Evolutionary conservation across 371 early-diverging fungal genomes (phyloP), one percentile per base, ranked within the genome.

Genomic region (Actinomortierella ambigua): DNA sequence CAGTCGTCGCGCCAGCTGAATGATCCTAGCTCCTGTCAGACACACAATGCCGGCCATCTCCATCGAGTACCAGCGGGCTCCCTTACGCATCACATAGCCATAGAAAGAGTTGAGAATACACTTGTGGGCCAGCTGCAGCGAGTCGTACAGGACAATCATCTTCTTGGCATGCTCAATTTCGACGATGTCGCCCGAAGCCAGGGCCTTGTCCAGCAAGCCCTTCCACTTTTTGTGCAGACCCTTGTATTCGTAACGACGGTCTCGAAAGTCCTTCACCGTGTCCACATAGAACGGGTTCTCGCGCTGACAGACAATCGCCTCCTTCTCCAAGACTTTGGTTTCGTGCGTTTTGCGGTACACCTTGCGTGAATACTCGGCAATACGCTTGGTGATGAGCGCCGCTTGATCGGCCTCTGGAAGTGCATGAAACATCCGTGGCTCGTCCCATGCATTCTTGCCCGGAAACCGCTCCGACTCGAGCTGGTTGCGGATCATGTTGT

Each of bases 31-130:
- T 15, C 99, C 99, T 1, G 98, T 97, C 66, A 96, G 75, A 81
- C 99, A 99, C 44, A 99, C 99, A 27, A 99, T 94, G 43, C 99
- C 99, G 1, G 98, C 99, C 99, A 99, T 99, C 79, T 99, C 99
- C 87, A 99, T 90, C 1, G 98, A 98, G 77, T 96, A 97, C 99
- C 99, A 99, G 55, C 99, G 92, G 0, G 98, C 94, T 41, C 98
- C 99, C 79, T 97, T 99, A 64, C 98, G 88, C 99, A 99, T 99
- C 29, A 99, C 99, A 83, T 99, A 99, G 26, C 99, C 99, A 76
- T 99, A 99, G 81, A 99, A 99, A 0, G 99, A 99, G 79, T 99
- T 99, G 29, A 93, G 82, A 81, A 96, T 96, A 85, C 94, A 95
- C 85, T 99, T 99, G 88, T 99, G 99, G 11, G 99, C 99, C 48